These are phyloP conservation scores for Penicillium canescens DNA, from an alignment of 495 filamentous ascomycete genomes.

Conservation along the genomic window DNA sequence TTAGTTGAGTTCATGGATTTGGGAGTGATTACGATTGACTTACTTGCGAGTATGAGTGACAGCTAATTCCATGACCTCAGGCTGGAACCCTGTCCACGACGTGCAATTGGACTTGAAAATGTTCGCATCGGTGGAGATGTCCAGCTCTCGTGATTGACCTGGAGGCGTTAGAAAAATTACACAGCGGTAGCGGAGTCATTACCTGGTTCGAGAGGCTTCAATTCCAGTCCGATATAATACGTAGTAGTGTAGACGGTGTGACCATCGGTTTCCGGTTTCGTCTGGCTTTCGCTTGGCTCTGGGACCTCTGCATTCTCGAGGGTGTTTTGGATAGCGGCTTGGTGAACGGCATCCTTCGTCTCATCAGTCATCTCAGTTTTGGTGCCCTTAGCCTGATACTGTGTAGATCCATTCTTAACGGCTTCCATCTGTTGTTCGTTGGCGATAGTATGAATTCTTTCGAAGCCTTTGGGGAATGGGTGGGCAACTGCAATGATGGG, in stretches of 20 bases:
- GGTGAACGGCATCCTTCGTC: slow-evolving; percentile 54
- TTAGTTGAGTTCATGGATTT: slow-evolving; percentile 5
- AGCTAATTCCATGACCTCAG: slow-evolving; percentile 62
- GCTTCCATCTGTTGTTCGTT: slow-evolving; percentile 68
- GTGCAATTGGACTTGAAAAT: slow-evolving; percentile 73
- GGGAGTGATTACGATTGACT: slow-evolving; percentile 20
- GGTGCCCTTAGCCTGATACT: slow-evolving; percentile 61
- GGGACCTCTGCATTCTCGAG: slow-evolving; percentile 46
- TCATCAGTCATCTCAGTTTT: slow-evolving; percentile 61
- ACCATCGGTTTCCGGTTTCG: slow-evolving; percentile 20
- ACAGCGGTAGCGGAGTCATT: slow-evolving; percentile 14
- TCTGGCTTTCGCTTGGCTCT: slow-evolving; percentile 38
- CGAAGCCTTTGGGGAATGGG: slow-evolving; percentile 90
- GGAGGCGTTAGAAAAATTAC: slow-evolving; percentile 21
- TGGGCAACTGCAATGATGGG: slow-evolving; percentile 80
- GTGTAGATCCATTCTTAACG: slow-evolving; percentile 69
- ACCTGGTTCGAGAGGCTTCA: slow-evolving; percentile 38
- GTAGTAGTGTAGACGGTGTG: slow-evolving; percentile 78
- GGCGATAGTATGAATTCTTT: slow-evolving; percentile 72
- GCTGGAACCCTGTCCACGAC: slow-evolving; percentile 65
- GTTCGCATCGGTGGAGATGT: slow-evolving; percentile 70
- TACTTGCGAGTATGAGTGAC: slow-evolving; percentile 79
- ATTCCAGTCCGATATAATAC: slow-evolving; percentile 83
- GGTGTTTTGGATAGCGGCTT: slow-evolving; percentile 48
- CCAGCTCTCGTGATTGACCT: slow-evolving; percentile 55